A percentile compares a stretch with the other conserved stretches of the same genome.
Conservation (phyloP, 2,329 filamentous ascomycete species). For the Chrysoporthe puriensis region DNA sequence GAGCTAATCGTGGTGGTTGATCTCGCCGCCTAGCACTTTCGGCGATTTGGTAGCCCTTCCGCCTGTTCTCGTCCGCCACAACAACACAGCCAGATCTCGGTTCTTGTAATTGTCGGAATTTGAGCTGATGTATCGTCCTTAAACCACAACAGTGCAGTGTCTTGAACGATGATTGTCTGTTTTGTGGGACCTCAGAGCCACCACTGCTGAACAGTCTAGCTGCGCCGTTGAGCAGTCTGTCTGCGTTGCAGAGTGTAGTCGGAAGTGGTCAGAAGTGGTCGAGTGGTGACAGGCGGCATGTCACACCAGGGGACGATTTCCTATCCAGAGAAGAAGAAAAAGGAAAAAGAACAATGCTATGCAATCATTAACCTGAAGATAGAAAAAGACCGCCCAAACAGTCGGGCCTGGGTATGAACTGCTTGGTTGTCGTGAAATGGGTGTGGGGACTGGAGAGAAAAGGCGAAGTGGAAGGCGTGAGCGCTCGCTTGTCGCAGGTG, state of each 20-base stretch:
- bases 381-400: not conserved
- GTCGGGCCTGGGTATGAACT: not conserved
- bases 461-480: not conserved
- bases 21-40: not conserved
- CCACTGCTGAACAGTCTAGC: not conserved
- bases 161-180: not conserved
- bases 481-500: not conserved
- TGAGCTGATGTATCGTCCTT: not conserved
- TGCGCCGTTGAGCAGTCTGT: not conserved
- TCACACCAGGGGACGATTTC: not conserved
- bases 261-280: not conserved
- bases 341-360: not conserved
- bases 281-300: not conserved
- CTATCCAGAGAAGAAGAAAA: not conserved
- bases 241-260: not conserved
- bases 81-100: not conserved
- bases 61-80: not conserved
- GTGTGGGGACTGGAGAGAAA: constrained; percentile 5
- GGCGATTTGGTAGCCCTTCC: not conserved
- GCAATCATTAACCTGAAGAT: not conserved
- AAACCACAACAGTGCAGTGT: not conserved
- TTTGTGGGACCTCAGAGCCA: not conserved
- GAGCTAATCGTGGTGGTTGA: not conserved
- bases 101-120: not conserved
- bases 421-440: constrained; percentile 5